These are phyloP conservation scores for Candida smagusa DNA, from an alignment of 1,139 yeast genomes.

Conservation along the genomic window DNA sequence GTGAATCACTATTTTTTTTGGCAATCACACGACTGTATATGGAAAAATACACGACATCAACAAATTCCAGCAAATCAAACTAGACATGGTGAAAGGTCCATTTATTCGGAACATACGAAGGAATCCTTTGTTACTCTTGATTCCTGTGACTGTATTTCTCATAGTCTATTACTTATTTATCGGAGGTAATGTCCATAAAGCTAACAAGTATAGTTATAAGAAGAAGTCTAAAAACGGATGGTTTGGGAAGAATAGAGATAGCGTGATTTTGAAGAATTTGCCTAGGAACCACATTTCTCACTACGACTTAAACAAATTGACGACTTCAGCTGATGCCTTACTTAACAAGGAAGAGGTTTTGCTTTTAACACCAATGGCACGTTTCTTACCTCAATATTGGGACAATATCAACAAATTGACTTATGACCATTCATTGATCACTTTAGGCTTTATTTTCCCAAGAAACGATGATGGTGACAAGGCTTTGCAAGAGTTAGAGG, in stretches of 20 bases:
- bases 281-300: conserved; percentile 82
- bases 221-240: conserved; percentile 43
- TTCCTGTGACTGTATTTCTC: conserved; percentile 42
- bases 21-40: background rate
- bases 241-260: conserved; percentile 43
- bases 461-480: conserved; percentile 74
- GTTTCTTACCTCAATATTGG: conserved; percentile 86
- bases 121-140: conserved; percentile 47
- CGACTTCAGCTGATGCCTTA: conserved; percentile 66
- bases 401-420: conserved; percentile 66
- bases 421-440: conserved; percentile 82
- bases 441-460: conserved; percentile 89
- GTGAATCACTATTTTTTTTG: background rate
- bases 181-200: conserved; percentile 15
- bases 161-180: conserved; percentile 43
- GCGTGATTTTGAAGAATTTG: conserved; percentile 54
- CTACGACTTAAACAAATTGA: conserved; percentile 75
- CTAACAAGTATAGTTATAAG: conserved; percentile 47
- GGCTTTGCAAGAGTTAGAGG: conserved; percentile 68
- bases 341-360: conserved; percentile 77
- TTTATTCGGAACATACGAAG: conserved; percentile 57
- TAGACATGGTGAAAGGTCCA: conserved; percentile 23
- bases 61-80: conserved; percentile 1
- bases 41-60: conserved; percentile 3
- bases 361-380: conserved; percentile 83